Percentiles rank a stretch among this genome's conserved stretches.
These are phyloP conservation scores for Teunomyces panamensis DNA, from an alignment of 805 yeast species.

Conservation along the genomic window DNA sequence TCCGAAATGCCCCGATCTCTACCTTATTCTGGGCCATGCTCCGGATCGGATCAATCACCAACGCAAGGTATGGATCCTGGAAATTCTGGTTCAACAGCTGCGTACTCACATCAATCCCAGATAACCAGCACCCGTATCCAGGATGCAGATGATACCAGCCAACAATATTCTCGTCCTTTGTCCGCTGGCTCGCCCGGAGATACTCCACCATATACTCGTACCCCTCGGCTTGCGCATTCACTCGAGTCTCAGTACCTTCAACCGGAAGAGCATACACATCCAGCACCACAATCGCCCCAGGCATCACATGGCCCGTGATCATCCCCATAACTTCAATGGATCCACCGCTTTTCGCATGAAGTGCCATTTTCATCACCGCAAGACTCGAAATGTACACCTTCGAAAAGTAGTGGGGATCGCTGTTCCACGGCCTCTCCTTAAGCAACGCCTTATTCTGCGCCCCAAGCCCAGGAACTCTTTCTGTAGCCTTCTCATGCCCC, in stretches of 20 bases:
- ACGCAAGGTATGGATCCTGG: constrained; percentile 89
- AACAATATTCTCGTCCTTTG: constrained; percentile 64
- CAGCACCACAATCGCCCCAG: constrained; percentile 58
- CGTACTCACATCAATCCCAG: constrained; percentile 90
- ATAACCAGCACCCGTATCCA: constrained; percentile 96
- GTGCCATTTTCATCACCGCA: constrained; percentile 71
- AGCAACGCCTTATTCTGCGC: background rate
- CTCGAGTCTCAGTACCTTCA: constrained; percentile 94
- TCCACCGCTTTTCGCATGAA: constrained; percentile 83
- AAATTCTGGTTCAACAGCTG: constrained; percentile 80
- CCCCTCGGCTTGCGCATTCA: constrained; percentile 90
- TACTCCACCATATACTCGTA: constrained; percentile 93
- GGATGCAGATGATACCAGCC: constrained; percentile 99
- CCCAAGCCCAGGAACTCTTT: background rate
- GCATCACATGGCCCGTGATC: constrained; percentile 73
- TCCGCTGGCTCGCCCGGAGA: constrained; percentile 51
- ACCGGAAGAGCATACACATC: constrained; percentile 89
- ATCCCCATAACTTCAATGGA: constrained; percentile 93
- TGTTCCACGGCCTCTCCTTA: constrained; percentile 49
- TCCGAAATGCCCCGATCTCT: constrained; percentile 87
- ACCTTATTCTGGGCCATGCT: constrained; percentile 61
- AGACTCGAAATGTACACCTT: constrained; percentile 63
- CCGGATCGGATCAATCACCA: constrained; percentile 81
- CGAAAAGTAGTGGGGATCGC: constrained; percentile 58
- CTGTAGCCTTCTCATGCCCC: background rate